Conservation (phyloP, 371 early-diverging fungal species). For the Haplosporangium sp. region DNA sequence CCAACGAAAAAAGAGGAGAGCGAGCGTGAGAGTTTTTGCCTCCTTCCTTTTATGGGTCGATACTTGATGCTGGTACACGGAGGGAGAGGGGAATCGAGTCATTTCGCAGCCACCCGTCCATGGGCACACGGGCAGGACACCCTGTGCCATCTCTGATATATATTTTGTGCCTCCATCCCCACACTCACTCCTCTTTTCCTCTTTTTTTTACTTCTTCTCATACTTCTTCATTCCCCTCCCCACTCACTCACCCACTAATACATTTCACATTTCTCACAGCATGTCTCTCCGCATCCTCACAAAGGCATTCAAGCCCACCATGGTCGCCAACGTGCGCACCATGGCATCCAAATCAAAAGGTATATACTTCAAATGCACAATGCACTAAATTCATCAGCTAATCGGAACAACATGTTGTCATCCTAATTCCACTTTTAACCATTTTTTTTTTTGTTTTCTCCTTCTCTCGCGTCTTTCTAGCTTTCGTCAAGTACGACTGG, state of each 20-base stretch:
- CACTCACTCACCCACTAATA: constrained; percentile 5
- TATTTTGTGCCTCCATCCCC: neutral
- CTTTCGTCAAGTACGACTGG: constrained; percentile 92
- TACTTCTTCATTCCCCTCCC: constrained; percentile 17
- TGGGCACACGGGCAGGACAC: neutral
- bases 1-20: constrained; percentile 2
- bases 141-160: too few relatives aligned
- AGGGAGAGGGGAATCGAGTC: constrained; percentile 10
- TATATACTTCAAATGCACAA: constrained; percentile 4
- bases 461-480: constrained; percentile 9
- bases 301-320: constrained; percentile 51
- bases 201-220: neutral
- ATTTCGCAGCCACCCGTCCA: constrained; percentile 7
- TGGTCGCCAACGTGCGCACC: constrained; percentile 50
- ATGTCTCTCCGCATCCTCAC: constrained; percentile 52
- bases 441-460: neutral
- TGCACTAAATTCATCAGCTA: neutral
- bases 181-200: neutral
- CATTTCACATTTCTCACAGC: constrained; percentile 5
- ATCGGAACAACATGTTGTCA: neutral
- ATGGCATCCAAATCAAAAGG: constrained; percentile 64
- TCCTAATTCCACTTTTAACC: neutral
- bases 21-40: constrained; percentile 34
- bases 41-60: constrained; percentile 33
- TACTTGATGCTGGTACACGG: constrained; percentile 8